These are phyloP conservation scores for Phoenix roebelenii DNA, from an alignment of 176 grass and related monocot species.

Conservation along the genomic window DNA sequence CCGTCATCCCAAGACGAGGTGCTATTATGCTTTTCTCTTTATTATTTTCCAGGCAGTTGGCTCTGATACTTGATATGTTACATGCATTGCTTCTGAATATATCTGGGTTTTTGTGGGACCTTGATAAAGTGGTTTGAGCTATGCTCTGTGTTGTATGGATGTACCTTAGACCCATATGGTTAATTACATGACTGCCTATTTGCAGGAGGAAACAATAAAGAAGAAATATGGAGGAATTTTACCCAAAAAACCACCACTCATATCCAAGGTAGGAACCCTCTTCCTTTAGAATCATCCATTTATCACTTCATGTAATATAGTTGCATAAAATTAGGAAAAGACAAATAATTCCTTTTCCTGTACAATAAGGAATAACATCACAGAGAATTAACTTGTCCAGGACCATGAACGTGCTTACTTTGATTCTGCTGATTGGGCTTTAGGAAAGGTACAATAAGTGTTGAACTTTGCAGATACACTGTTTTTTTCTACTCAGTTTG, in stretches of 20 bases:
- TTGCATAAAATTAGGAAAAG: no score
- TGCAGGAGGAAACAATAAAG: conserved; percentile 14
- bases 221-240: conserved; percentile 19
- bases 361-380: no score
- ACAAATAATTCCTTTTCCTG: no score
- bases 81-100: background rate
- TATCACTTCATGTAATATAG: no score
- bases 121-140: background rate
- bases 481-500: no score
- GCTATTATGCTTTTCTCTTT: background rate
- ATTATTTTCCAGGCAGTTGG: background rate
- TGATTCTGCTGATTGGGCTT: conserved; percentile 97
- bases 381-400: conserved; percentile 30
- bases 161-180: background rate
- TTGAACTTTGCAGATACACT: no score
- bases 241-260: conserved; percentile 13
- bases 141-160: no score
- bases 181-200: background rate
- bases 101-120: background rate
- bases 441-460: conserved; percentile 60
- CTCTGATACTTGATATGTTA: background rate
- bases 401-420: conserved; percentile 89
- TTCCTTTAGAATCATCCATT: no score
- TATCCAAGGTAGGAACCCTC: conserved; percentile 10
- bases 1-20: conserved; percentile 16